A percentile compares a stretch with the other conserved stretches of the same genome.
These are phyloP conservation scores for Rhizopogon salebrosus DNA, from an alignment of 768 basidiomycete species.

Conservation along the genomic window DNA sequence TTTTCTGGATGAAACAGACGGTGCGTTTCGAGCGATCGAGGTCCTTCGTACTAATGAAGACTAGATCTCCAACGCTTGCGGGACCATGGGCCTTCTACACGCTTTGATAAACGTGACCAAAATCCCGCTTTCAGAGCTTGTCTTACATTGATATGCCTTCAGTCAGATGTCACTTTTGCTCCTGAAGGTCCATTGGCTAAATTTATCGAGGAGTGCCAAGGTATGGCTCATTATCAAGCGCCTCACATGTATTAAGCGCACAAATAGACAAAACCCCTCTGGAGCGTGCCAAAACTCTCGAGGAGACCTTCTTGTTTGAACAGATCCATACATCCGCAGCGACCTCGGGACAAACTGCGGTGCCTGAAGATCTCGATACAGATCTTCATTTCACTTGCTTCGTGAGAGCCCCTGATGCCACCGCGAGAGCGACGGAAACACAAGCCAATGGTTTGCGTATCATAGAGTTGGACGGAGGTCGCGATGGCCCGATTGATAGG, in stretches of 20 bases:
- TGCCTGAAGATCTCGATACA: slow-evolving; percentile 61
- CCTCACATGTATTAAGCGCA: not conserved
- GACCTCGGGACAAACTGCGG: slow-evolving; percentile 59
- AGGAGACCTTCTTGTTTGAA: slow-evolving; percentile 71
- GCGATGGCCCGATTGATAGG: slow-evolving; percentile 76
- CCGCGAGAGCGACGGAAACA: slow-evolving; percentile 11
- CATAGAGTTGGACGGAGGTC: slow-evolving; percentile 80
- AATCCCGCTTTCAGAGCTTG: slow-evolving; percentile 1
- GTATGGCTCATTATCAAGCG: slow-evolving; percentile 27
- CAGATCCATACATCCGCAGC: slow-evolving; percentile 73
- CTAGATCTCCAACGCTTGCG: slow-evolving; percentile 81
- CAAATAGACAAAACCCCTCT: slow-evolving; percentile 56
- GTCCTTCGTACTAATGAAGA: not conserved
- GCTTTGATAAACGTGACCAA: slow-evolving; percentile 70
- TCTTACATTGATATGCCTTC: not conserved
- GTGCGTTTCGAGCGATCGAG: slow-evolving; percentile 32
- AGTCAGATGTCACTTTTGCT: slow-evolving; percentile 54
- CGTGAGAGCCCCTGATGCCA: slow-evolving; percentile 55
- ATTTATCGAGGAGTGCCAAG: slow-evolving; percentile 62
- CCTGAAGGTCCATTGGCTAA: slow-evolving; percentile 57
- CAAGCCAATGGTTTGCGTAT: slow-evolving; percentile 38
- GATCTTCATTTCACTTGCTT: slow-evolving; percentile 88
- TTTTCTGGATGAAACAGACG: slow-evolving; percentile 91
- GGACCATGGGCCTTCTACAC: slow-evolving; percentile 83
- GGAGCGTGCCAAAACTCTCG: slow-evolving; percentile 72